Base-by-base conservation (phyloP, 371 early-diverging fungal genomes). In the Rhizopus sp. region DNA sequence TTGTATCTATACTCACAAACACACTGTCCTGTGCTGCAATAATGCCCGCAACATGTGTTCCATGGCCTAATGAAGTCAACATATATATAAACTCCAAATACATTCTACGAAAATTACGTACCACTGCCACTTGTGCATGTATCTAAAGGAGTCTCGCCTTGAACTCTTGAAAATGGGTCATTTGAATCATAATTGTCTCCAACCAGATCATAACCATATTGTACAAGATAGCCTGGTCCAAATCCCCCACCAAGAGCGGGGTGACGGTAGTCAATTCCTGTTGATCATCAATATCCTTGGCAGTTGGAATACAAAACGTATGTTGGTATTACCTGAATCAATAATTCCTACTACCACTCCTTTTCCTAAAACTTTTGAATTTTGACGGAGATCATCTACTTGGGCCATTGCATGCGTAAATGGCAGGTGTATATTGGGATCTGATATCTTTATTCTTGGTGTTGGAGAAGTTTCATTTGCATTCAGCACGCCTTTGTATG, bases 221-320 rank as follows among this genome's bases (percentile, higher is more conserved):
- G 62, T 47, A 87, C 81, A 57, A 75, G 78, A 63, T 63, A 83
- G 4, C 81, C 83, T 8, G 64, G 54, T 15, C 88, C 88, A 61
- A 85, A 86, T 45, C 89, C 77, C 8, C 86, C 86, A 48, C 87
- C 87, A 45, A 89, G 72, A 13, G 89, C 87, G 7, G 87, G 86
- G 58, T 89, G 89, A n/a, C 66, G 72, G 62, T 84, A 89, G 59
- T 86, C 84, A 37, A 87, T 75, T 15, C 69, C 61, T 46, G 17
- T 17, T 45, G 15, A 12, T 13, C 45, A 30, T 12, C 7, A 13
- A 12, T 35, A 55, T 55, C 32, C n/a, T 55, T 40, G 12, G 5
- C 3, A 7, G 13, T 6, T n/a, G 13, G 10, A 12, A 10, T 40
- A 23, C 34, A 34, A 2, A 6, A 13, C 2, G 41, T n/a, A 30